Conservation (phyloP, 2,329 filamentous ascomycete genomes). For the Thelonectria rubi region DNA sequence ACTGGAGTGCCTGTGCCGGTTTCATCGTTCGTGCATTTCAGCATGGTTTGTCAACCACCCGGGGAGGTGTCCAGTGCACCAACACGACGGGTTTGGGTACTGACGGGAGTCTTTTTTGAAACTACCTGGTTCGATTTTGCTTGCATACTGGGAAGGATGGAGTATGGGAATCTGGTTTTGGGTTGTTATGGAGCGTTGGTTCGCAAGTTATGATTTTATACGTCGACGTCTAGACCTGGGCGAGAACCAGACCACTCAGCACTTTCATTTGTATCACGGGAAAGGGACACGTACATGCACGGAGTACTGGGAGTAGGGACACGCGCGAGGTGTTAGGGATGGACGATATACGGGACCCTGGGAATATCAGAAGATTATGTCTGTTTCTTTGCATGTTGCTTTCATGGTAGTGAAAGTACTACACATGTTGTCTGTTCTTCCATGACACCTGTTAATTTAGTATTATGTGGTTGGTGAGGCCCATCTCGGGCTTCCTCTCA, state of each 20-base stretch:
- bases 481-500: not conserved
- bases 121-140: constrained; percentile 10
- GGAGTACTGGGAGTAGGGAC: not conserved
- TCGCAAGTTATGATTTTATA: constrained; percentile 4
- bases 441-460: too few relatives aligned
- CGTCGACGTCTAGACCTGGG: constrained; percentile 31
- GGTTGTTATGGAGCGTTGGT: constrained; percentile 19
- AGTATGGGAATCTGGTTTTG: constrained; percentile 22
- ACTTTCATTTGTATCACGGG: constrained; percentile 28
- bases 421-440: too few relatives aligned
- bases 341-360: not conserved
- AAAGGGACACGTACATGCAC: constrained; percentile 8
- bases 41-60: constrained; percentile 71
- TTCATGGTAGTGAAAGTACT: not conserved
- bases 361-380: not conserved
- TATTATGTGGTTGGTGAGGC: too few relatives aligned
- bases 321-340: too few relatives aligned
- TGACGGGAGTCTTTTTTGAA: constrained; percentile 33
- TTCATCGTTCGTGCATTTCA: constrained; percentile 68
- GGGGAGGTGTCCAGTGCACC: constrained; percentile 71
- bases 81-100: constrained; percentile 69
- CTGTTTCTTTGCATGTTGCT: not conserved
- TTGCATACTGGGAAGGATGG: constrained; percentile 35
- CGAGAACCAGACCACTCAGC: constrained; percentile 26
- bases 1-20: constrained; percentile 72